A percentile compares a stretch with the other conserved stretches of the same genome.
Evolutionary conservation across 2,329 filamentous ascomycete species (phyloP).

Genomic region (Penicillium rolfsii): DNA sequence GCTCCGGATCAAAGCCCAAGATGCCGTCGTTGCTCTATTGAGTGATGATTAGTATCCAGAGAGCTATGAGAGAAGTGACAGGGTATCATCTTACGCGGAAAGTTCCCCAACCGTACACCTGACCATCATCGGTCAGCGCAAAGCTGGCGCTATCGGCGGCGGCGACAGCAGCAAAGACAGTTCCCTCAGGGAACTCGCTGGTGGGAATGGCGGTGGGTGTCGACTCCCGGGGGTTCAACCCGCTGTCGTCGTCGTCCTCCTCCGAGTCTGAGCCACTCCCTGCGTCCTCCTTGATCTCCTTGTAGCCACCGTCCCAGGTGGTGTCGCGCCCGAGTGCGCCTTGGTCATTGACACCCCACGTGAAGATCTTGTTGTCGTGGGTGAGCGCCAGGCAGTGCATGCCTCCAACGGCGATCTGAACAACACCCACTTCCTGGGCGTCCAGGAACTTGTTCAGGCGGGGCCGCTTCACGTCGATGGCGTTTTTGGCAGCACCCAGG

Average conservation of each 20-base stretch:
- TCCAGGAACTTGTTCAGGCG: constrained; percentile 67
- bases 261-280: constrained; percentile 52
- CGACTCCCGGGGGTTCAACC: constrained; percentile 60
- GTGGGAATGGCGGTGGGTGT: constrained; percentile 57
- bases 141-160: constrained; percentile 64
- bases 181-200: constrained; percentile 56
- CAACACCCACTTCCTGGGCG: constrained; percentile 64
- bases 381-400: constrained; percentile 82
- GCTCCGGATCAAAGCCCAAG: constrained; percentile 58
- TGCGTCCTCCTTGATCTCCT: constrained; percentile 51
- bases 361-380: constrained; percentile 77
- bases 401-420: constrained; percentile 75
- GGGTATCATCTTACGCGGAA: constrained; percentile 54
- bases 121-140: constrained; percentile 62
- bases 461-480: constrained; percentile 74
- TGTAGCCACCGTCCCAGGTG: constrained; percentile 65
- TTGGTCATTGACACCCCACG: constrained; percentile 88
- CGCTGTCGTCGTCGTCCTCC: constrained; percentile 57
- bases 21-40: constrained; percentile 65
- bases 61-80: not conserved
- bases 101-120: constrained; percentile 65
- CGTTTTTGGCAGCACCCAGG: constrained; percentile 67
- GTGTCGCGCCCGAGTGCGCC: constrained; percentile 78
- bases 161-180: constrained; percentile 60
- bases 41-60: constrained; percentile 1